Conservation (phyloP, 371 early-diverging fungal genomes). For the Syncephalastrum racemosum region DNA sequence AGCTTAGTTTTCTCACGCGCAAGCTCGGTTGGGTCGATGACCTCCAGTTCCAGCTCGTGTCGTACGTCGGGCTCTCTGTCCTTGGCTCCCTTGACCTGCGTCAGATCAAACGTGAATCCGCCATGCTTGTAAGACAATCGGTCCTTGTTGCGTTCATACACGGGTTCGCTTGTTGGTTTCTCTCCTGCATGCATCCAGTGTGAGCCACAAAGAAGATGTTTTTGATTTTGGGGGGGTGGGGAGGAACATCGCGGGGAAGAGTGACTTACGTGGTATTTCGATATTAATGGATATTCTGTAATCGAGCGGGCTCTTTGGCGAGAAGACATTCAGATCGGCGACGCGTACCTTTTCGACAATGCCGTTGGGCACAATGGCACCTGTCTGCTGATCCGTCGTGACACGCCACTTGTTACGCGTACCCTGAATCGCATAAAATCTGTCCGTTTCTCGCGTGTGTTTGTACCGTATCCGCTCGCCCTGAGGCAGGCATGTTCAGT, state of each 20-base stretch:
- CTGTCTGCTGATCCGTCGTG: slow-evolving; percentile 61
- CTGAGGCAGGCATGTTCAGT: slow-evolving; percentile 8
- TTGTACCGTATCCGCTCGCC: slow-evolving; percentile 58
- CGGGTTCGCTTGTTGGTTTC: slow-evolving; percentile 35
- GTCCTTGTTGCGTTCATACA: slow-evolving; percentile 70
- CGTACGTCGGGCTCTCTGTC: slow-evolving; percentile 35
- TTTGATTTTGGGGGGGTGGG: neutral
- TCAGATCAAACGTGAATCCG: slow-evolving; percentile 74
- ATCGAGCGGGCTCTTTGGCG: slow-evolving; percentile 69
- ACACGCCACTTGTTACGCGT: slow-evolving; percentile 55
- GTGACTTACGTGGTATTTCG: slow-evolving; percentile 56
- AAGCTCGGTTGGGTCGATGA: slow-evolving; percentile 44
- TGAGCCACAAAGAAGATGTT: neutral
- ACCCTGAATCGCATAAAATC: slow-evolving; percentile 43
- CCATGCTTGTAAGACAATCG: slow-evolving; percentile 73
- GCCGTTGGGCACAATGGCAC: slow-evolving; percentile 57
- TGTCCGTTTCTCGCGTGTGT: slow-evolving; percentile 71
- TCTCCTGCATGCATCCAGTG: slow-evolving; percentile 7
- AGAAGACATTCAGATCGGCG: slow-evolving; percentile 69
- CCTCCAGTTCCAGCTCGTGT: slow-evolving; percentile 65
- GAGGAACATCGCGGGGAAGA: neutral
- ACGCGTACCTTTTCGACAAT: slow-evolving; percentile 66
- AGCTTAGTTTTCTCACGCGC: slow-evolving; percentile 37
- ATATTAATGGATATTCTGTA: slow-evolving; percentile 73
- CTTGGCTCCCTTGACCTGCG: slow-evolving; percentile 60